Percentiles rank a stretch among this genome's conserved stretches.
phyloP scores from a whole-genome alignment of 768 basidiomycete species.

The Crucibulum laeve region DNA sequence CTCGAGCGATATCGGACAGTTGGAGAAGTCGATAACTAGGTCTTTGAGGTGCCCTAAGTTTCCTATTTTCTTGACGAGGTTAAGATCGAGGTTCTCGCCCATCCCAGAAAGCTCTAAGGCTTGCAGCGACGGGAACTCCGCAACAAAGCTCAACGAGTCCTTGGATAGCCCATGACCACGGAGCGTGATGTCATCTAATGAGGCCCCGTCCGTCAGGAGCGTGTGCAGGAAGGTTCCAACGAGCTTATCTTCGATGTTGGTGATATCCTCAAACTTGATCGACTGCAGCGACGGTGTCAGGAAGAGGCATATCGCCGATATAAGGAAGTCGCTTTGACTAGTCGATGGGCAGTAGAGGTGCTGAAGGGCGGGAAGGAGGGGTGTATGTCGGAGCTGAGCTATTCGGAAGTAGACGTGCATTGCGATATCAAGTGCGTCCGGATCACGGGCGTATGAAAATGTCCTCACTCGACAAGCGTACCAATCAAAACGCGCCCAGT shows the following conservation, averaged over 20 bases:
- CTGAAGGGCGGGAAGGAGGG: conserved; percentile 20
- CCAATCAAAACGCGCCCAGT: conserved; percentile 28
- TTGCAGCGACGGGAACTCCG: conserved; percentile 15
- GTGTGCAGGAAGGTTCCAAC: conserved; percentile 26
- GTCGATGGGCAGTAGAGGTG: conserved; percentile 23
- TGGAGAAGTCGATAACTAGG: conserved; percentile 21
- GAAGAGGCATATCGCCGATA: conserved; percentile 28
- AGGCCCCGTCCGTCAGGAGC: conserved; percentile 18
- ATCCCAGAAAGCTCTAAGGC: conserved; percentile 21
- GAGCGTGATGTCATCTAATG: conserved; percentile 18
- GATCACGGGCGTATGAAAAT: conserved; percentile 23
- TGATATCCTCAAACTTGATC: conserved; percentile 22
- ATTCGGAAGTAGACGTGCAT: conserved; percentile 31
- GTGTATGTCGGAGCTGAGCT: conserved; percentile 20
- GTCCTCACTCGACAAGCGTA: conserved; percentile 23
- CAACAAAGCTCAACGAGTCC: conserved; percentile 19
- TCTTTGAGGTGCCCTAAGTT: conserved; percentile 17
- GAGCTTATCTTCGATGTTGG: conserved; percentile 26
- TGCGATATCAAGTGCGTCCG: conserved; percentile 23
- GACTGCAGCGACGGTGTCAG: conserved; percentile 22
- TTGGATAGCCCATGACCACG: conserved; percentile 19
- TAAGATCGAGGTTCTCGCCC: conserved; percentile 16
- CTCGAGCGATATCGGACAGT: conserved; percentile 4
- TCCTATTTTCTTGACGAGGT: conserved; percentile 18
- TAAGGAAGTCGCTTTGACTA: conserved; percentile 24